A percentile compares a stretch with the other conserved stretches of the same genome.
phyloP scores from a whole-genome alignment of 2,329 filamentous ascomycete species.

The Aaosphaeria pasadenensis region DNA sequence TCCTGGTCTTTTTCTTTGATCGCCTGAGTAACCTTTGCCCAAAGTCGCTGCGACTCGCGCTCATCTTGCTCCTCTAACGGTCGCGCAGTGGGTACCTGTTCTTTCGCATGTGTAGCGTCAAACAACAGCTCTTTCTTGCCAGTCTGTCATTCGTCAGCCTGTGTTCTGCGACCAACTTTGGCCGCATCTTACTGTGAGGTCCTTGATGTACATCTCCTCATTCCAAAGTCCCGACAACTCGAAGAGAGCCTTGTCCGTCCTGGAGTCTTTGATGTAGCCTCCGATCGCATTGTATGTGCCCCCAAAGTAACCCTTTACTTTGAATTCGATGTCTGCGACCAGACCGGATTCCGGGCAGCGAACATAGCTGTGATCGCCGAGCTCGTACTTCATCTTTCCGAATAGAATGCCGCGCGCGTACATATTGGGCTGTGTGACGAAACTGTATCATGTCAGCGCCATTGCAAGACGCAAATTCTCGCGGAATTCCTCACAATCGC shows the following conservation, averaged over 20 bases:
- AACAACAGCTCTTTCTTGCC: constrained; percentile 88
- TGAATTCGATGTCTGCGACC: constrained; percentile 92
- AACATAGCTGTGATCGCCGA: constrained; percentile 93
- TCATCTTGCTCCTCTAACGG: constrained; percentile 84
- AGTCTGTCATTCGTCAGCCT: constrained; percentile 54
- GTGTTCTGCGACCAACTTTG: background rate
- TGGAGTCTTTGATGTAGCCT: constrained; percentile 83
- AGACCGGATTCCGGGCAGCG: constrained; percentile 85
- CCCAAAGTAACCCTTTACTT: constrained; percentile 95
- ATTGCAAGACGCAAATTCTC: background rate
- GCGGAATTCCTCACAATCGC: constrained; percentile 66
- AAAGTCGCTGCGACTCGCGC: constrained; percentile 84
- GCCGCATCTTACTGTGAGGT: constrained; percentile 61
- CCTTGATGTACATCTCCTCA: constrained; percentile 89
- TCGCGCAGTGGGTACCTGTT: constrained; percentile 69
- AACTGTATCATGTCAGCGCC: constrained; percentile 49
- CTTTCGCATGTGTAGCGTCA: constrained; percentile 75
- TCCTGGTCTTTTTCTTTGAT: constrained; percentile 84
- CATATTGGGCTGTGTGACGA: constrained; percentile 97
- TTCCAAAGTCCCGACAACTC: constrained; percentile 91
- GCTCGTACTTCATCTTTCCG: constrained; percentile 99
- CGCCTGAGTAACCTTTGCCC: constrained; percentile 77
- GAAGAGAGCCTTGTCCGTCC: constrained; percentile 81
- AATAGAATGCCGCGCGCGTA: constrained; percentile 96
- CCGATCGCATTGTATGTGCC: constrained; percentile 96